phyloP scores from a whole-genome alignment of 805 yeast genomes.

The Grigorovia transvaalensis region DNA sequence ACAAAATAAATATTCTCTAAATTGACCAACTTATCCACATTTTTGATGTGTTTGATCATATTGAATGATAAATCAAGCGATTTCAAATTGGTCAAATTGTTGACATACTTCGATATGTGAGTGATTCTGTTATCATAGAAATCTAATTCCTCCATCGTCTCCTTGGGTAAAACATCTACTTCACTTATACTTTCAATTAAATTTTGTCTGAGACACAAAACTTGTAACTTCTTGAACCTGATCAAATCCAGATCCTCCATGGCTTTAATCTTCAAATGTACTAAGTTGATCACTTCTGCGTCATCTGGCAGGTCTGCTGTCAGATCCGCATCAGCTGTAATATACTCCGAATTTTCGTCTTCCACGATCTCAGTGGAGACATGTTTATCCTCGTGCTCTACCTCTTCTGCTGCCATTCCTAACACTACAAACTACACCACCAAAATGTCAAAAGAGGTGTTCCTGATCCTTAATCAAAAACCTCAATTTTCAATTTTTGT shows the following conservation, averaged over 20 bases:
- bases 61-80: conserved; percentile 81
- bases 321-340: conserved; percentile 59
- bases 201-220: conserved; percentile 74
- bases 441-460: background rate
- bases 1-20: conserved; percentile 72
- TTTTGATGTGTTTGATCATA: conserved; percentile 75
- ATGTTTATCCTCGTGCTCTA: background rate
- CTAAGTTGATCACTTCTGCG: conserved; percentile 48
- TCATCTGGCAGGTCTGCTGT: conserved; percentile 49
- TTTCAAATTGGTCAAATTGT: conserved; percentile 45
- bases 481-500: too few species aligned
- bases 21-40: conserved; percentile 50
- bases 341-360: conserved; percentile 36
- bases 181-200: conserved; percentile 63
- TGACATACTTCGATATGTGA: conserved; percentile 67
- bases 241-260: conserved; percentile 49
- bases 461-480: background rate
- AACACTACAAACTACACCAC: too few species aligned
- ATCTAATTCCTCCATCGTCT: conserved; percentile 65
- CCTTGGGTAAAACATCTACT: conserved; percentile 48
- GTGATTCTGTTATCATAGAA: conserved; percentile 85
- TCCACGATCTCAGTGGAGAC: background rate
- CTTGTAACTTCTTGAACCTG: conserved; percentile 47
- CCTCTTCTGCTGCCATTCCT: background rate
- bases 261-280: conserved; percentile 58